These are phyloP conservation scores for Vitis hybrid DNA, from an alignment of 177 flowering plant species.

Conservation along the genomic window DNA sequence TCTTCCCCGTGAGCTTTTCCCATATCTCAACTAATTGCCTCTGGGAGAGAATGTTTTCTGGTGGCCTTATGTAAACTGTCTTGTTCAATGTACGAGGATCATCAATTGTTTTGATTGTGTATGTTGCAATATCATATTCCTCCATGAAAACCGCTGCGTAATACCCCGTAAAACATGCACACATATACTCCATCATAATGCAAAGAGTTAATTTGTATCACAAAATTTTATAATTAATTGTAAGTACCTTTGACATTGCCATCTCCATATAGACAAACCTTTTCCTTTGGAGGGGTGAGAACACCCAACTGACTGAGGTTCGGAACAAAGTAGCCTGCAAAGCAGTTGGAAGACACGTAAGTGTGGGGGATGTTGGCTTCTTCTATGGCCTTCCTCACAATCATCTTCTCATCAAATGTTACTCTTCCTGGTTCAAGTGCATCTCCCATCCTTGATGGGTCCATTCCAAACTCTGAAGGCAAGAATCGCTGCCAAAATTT, in stretches of 20 bases:
- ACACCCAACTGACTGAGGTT: neutral
- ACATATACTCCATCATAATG: too few species aligned
- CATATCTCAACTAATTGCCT: conserved; percentile 29
- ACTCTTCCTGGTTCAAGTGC: neutral
- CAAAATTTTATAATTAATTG: too few species aligned
- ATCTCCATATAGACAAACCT: too few species aligned
- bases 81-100: conserved; percentile 45
- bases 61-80: conserved; percentile 36
- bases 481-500: too few species aligned
- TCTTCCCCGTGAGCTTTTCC: conserved; percentile 30
- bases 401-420: too few species aligned
- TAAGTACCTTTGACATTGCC: too few species aligned
- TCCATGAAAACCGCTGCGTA: conserved; percentile 25
- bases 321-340: neutral
- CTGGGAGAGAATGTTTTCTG: conserved; percentile 31
- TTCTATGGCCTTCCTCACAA: too few species aligned
- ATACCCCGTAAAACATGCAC: too few species aligned
- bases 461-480: neutral
- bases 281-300: neutral
- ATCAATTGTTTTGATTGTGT: conserved; percentile 42
- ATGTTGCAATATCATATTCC: conserved; percentile 43
- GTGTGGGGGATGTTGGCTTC: too few species aligned
- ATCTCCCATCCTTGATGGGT: neutral
- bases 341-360: neutral
- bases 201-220: too few species aligned